These are phyloP conservation scores for Potentilla sterilis DNA, from an alignment of 306 rosid genomes.

Conservation along the genomic window DNA sequence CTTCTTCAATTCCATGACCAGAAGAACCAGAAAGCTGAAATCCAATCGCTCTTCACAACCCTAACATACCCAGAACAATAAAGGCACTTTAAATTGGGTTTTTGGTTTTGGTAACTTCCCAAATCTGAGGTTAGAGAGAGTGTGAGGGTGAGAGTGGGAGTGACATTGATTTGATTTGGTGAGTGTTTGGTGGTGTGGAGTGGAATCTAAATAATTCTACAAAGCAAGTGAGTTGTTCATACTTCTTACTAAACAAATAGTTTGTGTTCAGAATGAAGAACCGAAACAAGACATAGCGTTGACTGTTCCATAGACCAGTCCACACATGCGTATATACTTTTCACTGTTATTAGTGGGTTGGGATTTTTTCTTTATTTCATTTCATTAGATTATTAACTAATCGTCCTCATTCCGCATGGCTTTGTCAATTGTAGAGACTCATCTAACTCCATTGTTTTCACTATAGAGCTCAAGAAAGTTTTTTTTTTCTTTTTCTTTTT, in stretches of 20 bases:
- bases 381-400: too few species aligned
- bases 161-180: not conserved
- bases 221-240: not conserved
- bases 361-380: too few species aligned
- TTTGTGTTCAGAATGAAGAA: not conserved
- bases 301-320: not conserved
- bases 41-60: constrained; percentile 35
- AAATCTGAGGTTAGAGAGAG: constrained; percentile 18
- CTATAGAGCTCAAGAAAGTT: too few species aligned
- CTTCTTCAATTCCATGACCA: constrained; percentile 61
- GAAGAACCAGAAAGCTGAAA: constrained; percentile 13
- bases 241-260: not conserved
- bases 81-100: not conserved
- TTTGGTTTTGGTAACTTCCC: constrained; percentile 1
- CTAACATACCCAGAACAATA: constrained; percentile 12
- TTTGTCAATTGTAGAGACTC: too few species aligned
- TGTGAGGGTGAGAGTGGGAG: not conserved
- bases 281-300: not conserved
- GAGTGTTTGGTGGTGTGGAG: not conserved
- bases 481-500: too few species aligned
- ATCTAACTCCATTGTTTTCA: too few species aligned
- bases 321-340: not conserved
- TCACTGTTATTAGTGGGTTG: not conserved
- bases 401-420: too few species aligned
- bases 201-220: not conserved